Evolutionary conservation across 495 filamentous ascomycete genomes (phyloP).

Genomic region (Penicillium fimorum): DNA sequence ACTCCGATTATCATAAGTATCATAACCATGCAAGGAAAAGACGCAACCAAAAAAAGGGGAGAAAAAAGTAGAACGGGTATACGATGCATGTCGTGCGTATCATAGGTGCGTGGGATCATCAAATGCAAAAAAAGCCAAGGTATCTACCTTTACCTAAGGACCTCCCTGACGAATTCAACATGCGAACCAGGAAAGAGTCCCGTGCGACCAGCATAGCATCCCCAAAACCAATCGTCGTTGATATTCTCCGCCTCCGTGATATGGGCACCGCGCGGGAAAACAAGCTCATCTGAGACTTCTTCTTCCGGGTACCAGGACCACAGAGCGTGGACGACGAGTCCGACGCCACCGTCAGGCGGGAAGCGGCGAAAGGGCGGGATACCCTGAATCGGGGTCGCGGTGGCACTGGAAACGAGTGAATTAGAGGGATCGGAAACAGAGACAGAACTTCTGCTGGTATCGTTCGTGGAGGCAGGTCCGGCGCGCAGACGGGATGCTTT

Average conservation of each 20-base stretch:
- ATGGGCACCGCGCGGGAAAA: slow-evolving; percentile 80
- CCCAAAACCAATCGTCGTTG: slow-evolving; percentile 84
- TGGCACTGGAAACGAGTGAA: background rate
- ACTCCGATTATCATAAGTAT: slow-evolving; percentile 5
- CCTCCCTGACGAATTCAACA: slow-evolving; percentile 51
- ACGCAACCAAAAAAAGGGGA: background rate
- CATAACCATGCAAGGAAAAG: background rate
- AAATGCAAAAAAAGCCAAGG: slow-evolving; percentile 2
- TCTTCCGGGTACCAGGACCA: slow-evolving; percentile 74
- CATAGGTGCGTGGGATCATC: background rate
- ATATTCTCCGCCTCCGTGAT: slow-evolving; percentile 76
- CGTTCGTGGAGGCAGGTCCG: background rate
- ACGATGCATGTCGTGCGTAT: background rate
- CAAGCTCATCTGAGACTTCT: slow-evolving; percentile 66
- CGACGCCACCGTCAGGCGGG: slow-evolving; percentile 70
- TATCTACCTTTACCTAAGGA: slow-evolving; percentile 18
- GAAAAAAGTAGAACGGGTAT: background rate
- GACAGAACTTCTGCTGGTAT: slow-evolving; percentile 6
- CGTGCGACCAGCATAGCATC: slow-evolving; percentile 69
- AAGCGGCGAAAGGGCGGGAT: slow-evolving; percentile 40
- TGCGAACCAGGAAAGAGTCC: slow-evolving; percentile 77
- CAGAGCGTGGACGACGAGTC: slow-evolving; percentile 56
- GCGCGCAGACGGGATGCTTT: slow-evolving; percentile 45
- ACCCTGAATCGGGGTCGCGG: slow-evolving; percentile 15
- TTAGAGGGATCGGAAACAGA: slow-evolving; percentile 18